Percentiles rank a stretch among this genome's conserved stretches.
Conservation (phyloP, 179 eudicot species). For the Corrigiola litoralis region DNA sequence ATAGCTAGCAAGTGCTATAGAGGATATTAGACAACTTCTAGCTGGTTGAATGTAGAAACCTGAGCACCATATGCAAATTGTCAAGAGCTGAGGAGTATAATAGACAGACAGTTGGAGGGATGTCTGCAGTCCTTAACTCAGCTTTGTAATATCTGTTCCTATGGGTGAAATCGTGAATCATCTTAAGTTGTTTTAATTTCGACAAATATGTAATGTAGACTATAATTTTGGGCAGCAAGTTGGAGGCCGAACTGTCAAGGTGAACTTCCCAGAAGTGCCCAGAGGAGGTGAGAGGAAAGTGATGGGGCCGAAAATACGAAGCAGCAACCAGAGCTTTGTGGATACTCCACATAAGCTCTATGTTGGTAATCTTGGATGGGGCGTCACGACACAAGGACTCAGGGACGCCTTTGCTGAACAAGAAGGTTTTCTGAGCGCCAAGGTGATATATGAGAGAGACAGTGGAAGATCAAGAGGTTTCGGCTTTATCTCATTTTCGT, state of each 20-base stretch:
- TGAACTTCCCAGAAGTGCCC: constrained; percentile 92
- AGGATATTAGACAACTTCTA: too few species aligned
- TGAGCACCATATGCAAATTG: too few species aligned
- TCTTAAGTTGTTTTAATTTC: too few species aligned
- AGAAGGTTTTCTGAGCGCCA: constrained; percentile 74
- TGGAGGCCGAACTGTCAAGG: constrained; percentile 82
- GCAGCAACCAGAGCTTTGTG: constrained; percentile 48
- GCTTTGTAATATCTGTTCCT: too few species aligned
- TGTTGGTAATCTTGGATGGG: constrained; percentile 85
- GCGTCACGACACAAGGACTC: constrained; percentile 59
- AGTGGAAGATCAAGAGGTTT: constrained; percentile 79
- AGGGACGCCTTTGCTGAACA: constrained; percentile 54
- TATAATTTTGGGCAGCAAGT: constrained; percentile 46
- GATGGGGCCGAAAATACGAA: constrained; percentile 47
- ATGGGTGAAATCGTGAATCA: too few species aligned
- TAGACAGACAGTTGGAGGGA: too few species aligned
- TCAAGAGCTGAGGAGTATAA: too few species aligned
- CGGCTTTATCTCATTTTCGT: constrained; percentile 70
- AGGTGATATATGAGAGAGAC: constrained; percentile 72
- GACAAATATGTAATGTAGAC: constrained; percentile 1
- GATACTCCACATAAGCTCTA: constrained; percentile 88
- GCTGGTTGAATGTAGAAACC: too few species aligned
- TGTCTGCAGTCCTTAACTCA: too few species aligned
- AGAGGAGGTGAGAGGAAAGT: constrained; percentile 78
- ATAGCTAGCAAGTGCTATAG: too few species aligned